phyloP scores from a whole-genome alignment of 2,329 filamentous ascomycete genomes.

The Fusarium fujikuroi region DNA sequence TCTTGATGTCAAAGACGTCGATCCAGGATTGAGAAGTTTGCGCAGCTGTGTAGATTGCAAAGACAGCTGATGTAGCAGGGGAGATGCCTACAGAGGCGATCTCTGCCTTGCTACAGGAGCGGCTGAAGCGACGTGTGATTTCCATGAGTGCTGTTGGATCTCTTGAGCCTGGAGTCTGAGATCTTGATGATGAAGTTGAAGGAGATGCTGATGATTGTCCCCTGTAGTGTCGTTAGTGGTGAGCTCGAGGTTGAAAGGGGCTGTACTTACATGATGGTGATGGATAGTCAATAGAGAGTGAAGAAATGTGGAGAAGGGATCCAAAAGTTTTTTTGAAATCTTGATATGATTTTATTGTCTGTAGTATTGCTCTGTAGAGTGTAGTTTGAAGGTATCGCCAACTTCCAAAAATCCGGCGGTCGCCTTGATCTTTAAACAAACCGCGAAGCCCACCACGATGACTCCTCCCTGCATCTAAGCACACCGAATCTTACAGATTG shows the following conservation, averaged over 20 bases:
- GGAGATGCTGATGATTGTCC: slow-evolving; percentile 25
- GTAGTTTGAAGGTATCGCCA: not conserved
- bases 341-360: not conserved
- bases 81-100: slow-evolving; percentile 49
- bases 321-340: not conserved
- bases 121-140: slow-evolving; percentile 45
- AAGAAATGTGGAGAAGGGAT: not conserved
- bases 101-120: slow-evolving; percentile 46
- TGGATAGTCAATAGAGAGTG: not conserved
- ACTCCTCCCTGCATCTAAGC: slow-evolving; percentile 5
- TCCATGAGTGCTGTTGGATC: slow-evolving; percentile 20
- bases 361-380: not conserved
- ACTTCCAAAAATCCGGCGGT: slow-evolving; percentile 4
- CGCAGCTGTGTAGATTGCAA: slow-evolving; percentile 47
- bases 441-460: not conserved
- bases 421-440: slow-evolving; percentile 29
- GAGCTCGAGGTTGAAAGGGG: not conserved
- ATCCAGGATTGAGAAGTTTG: slow-evolving; percentile 50
- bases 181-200: not conserved
- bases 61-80: slow-evolving; percentile 40
- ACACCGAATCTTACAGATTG: slow-evolving; percentile 1
- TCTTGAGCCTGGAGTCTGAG: not conserved
- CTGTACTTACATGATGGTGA: slow-evolving; percentile 33
- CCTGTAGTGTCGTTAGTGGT: slow-evolving; percentile 24
- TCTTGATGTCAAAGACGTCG: slow-evolving; percentile 48